Percentiles rank a stretch among this genome's conserved stretches.
Conservation (phyloP, 2,329 filamentous ascomycete genomes). For the Aspergillus niger region DNA sequence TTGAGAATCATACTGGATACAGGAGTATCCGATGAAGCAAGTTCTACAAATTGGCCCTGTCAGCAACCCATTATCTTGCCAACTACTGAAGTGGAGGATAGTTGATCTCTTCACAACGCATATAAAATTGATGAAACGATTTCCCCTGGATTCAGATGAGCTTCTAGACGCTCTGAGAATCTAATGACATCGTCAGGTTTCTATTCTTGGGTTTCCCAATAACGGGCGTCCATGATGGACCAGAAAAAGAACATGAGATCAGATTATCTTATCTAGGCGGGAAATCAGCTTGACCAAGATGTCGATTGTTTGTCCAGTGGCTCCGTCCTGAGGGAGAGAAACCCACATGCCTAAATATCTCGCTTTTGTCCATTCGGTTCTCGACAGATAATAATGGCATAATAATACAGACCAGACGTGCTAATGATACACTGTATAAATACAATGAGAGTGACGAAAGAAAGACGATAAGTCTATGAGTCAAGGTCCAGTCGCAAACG, state of each 20-base stretch:
- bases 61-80: too few relatives aligned
- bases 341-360: not conserved
- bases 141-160: too few relatives aligned
- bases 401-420: not conserved
- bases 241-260: not conserved
- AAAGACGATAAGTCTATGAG: slow-evolving; percentile 6
- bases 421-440: not conserved
- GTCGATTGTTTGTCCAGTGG: not conserved
- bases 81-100: too few relatives aligned
- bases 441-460: not conserved
- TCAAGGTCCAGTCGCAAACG: not conserved
- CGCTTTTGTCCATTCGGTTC: not conserved
- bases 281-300: not conserved
- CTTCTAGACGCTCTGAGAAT: not conserved
- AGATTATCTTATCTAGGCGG: not conserved
- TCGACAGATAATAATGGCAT: not conserved
- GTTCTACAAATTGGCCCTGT: too few relatives aligned
- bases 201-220: not conserved
- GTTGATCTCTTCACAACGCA: too few relatives aligned
- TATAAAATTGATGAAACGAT: too few relatives aligned
- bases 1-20: too few relatives aligned
- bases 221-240: not conserved
- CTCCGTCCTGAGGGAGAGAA: not conserved
- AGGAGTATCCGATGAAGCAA: too few relatives aligned
- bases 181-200: not conserved